Evolutionary conservation across 2,329 filamentous ascomycete species (phyloP).

Genomic region (Penicillium sp.): DNA sequence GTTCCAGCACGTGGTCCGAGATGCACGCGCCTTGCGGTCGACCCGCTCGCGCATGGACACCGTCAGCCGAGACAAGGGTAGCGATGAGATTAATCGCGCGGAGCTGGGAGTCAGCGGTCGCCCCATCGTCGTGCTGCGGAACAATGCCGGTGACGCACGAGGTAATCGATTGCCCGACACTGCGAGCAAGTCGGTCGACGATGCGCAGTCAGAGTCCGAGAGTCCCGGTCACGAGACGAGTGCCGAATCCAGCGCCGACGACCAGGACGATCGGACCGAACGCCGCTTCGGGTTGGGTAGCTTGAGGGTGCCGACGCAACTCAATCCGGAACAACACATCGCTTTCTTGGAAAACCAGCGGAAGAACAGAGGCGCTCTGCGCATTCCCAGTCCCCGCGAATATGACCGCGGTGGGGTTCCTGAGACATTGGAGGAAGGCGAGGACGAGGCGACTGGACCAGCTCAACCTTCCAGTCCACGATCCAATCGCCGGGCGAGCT

Average conservation of each 20-base stretch:
- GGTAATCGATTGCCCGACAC: conserved; percentile 18
- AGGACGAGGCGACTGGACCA: conserved; percentile 31
- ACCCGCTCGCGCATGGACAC: conserved; percentile 58
- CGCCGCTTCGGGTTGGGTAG: conserved; percentile 50
- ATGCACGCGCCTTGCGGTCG: conserved; percentile 62
- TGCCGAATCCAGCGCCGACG: conserved; percentile 15
- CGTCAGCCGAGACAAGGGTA: conserved; percentile 44
- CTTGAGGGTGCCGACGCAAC: conserved; percentile 49
- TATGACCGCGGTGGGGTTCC: conserved; percentile 77
- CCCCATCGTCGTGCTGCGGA: conserved; percentile 37
- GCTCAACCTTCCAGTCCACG: conserved; percentile 22
- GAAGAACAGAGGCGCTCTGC: conserved; percentile 66
- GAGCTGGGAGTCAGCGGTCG: conserved; percentile 37
- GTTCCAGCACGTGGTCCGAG: conserved; percentile 75
- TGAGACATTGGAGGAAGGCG: conserved; percentile 50
- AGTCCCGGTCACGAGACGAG: conserved; percentile 19
- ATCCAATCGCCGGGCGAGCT: conserved; percentile 17
- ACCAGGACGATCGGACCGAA: conserved; percentile 7
- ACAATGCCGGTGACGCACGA: conserved; percentile 28
- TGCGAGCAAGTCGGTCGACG: conserved; percentile 20
- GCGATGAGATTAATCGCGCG: conserved; percentile 31
- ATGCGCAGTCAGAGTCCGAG: conserved; percentile 24
- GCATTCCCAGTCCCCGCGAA: conserved; percentile 87
- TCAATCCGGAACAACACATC: conserved; percentile 72
- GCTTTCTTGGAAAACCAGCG: conserved; percentile 82